A percentile compares a stretch with the other conserved stretches of the same genome.
Evolutionary conservation across 1,139 yeast genomes (phyloP).

Genomic region (Candida sanyaensis): DNA sequence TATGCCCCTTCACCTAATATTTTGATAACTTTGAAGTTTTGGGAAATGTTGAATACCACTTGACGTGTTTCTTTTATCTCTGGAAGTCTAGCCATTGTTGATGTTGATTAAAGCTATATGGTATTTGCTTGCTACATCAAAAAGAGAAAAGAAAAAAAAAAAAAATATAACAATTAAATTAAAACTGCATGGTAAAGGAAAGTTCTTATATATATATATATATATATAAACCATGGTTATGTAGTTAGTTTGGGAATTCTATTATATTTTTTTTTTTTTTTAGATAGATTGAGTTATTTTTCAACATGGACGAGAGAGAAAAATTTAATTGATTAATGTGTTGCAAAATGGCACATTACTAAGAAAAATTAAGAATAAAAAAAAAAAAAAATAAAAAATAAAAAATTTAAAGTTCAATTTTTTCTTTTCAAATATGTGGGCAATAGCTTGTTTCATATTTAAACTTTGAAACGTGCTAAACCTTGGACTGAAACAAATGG

Average conservation of each 20-base stretch:
- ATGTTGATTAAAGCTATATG: not conserved
- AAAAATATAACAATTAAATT: not conserved
- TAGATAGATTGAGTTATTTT: not conserved
- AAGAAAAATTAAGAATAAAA: not conserved
- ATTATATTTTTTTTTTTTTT: not conserved
- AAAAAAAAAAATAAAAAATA: not conserved
- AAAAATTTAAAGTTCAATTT: not conserved
- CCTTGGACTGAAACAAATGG: not conserved
- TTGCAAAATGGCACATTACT: not conserved
- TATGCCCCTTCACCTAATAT: constrained; percentile 98
- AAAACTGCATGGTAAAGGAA: too few species aligned
- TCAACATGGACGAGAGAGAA: not conserved
- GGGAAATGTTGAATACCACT: constrained; percentile 82
- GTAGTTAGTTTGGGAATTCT: not conserved
- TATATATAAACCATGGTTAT: not conserved
- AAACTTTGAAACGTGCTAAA: constrained; percentile 1
- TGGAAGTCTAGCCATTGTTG: constrained; percentile 1
- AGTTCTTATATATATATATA: not conserved
- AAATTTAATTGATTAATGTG: not conserved
- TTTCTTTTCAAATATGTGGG: too few species aligned
- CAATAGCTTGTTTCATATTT: not conserved
- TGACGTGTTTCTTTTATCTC: constrained; percentile 29
- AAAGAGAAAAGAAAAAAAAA: not conserved
- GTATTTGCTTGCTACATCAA: too few species aligned
- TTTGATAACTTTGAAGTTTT: constrained; percentile 76